phyloP scores from a whole-genome alignment of 805 yeast species.

The Pichia exigua region DNA sequence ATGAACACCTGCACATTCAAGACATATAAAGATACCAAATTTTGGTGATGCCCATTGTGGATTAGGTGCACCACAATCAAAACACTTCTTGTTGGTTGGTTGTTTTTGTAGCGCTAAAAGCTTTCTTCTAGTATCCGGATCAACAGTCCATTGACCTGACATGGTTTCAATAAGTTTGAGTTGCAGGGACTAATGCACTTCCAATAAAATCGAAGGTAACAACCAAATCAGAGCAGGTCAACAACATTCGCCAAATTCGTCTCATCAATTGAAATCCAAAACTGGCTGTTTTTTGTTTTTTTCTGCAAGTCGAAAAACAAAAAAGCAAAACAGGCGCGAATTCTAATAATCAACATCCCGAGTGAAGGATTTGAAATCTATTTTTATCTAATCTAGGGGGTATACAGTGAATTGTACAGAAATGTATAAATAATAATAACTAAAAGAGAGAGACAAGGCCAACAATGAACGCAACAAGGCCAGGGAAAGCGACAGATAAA shows the following conservation, averaged over 20 bases:
- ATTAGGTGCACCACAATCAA: constrained; percentile 90
- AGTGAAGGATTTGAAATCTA: neutral
- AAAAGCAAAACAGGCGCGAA: neutral
- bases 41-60: constrained; percentile 99
- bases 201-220: too few relatives aligned
- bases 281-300: too few relatives aligned
- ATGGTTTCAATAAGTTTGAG: constrained; percentile 14
- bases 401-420: neutral
- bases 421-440: neutral
- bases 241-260: too few relatives aligned
- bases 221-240: too few relatives aligned
- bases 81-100: constrained; percentile 81
- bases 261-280: too few relatives aligned
- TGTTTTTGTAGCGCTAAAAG: constrained; percentile 67
- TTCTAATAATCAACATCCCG: neutral
- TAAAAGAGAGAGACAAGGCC: neutral
- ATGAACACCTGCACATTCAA: constrained; percentile 97
- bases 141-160: constrained; percentile 76
- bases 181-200: too few relatives aligned
- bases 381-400: neutral
- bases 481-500: neutral
- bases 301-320: too few relatives aligned
- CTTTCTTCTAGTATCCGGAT: constrained; percentile 85
- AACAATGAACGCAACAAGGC: neutral
- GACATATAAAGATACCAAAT: constrained; percentile 92